Conservation (phyloP, 2,329 filamentous ascomycete species). For the Fusarium paranaense region DNA sequence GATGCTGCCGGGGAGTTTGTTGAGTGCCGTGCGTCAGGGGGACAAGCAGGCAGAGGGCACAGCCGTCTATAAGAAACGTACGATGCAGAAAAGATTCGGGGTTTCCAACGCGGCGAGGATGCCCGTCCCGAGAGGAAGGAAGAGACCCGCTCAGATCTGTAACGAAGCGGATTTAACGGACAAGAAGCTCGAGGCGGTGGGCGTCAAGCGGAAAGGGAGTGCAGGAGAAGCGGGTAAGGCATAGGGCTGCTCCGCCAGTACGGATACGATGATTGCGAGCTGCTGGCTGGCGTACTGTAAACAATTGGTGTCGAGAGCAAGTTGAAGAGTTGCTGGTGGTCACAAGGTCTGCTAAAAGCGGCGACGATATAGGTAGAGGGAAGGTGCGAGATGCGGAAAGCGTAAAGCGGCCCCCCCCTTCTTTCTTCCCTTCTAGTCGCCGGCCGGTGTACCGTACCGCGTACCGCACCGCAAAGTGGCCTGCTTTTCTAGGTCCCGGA, state of each 20-base stretch:
- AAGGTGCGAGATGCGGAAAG: neutral
- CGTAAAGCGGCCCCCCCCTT: neutral
- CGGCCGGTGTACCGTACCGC: neutral
- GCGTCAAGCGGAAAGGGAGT: slow-evolving; percentile 6
- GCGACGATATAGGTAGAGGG: neutral
- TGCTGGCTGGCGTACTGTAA: neutral
- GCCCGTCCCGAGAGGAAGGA: slow-evolving; percentile 26
- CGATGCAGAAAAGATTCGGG: slow-evolving; percentile 23
- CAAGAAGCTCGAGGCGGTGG: slow-evolving; percentile 29
- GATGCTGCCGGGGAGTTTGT: slow-evolving; percentile 21
- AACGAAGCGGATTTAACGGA: slow-evolving; percentile 23
- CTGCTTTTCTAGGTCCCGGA: slow-evolving; percentile 33
- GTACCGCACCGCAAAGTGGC: slow-evolving; percentile 18
- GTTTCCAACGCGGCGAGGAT: slow-evolving; percentile 2
- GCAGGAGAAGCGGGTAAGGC: neutral
- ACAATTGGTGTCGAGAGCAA: neutral
- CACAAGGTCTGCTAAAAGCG: neutral
- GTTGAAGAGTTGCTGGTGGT: neutral
- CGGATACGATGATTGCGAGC: slow-evolving; percentile 27
- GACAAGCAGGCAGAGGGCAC: slow-evolving; percentile 7
- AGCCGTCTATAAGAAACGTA: slow-evolving; percentile 34
- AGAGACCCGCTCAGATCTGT: slow-evolving; percentile 36
- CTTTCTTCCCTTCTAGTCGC: neutral
- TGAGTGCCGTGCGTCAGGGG: slow-evolving; percentile 20
- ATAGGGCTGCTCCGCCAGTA: slow-evolving; percentile 22